A percentile compares a stretch with the other conserved stretches of the same genome.
These are phyloP conservation scores for Oryza punctata DNA, from an alignment of 176 grass and related monocot species.

Conservation along the genomic window DNA sequence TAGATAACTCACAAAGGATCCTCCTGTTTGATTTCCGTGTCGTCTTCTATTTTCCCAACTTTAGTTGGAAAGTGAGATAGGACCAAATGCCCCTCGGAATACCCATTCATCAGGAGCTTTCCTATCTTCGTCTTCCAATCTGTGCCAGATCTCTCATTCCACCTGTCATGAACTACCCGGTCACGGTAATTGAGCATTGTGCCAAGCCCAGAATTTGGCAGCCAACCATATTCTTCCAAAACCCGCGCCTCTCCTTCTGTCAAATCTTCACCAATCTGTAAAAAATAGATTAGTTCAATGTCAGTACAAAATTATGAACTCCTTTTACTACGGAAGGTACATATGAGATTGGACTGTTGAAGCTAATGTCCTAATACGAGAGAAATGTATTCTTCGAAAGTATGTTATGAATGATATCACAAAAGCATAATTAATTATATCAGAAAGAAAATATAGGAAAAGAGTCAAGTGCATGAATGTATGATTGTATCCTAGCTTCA, in stretches of 20 bases:
- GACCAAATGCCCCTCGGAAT: constrained; percentile 51
- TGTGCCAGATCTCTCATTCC: constrained; percentile 45
- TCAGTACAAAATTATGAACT: no score
- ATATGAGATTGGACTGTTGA: background rate
- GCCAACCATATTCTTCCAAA: constrained; percentile 81
- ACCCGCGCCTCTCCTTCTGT: constrained; percentile 65
- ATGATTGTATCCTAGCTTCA: background rate
- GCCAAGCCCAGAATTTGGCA: constrained; percentile 69
- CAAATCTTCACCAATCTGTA: constrained; percentile 74
- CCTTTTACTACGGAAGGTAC: background rate
- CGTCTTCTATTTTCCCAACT: constrained; percentile 31
- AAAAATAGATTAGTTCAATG: background rate
- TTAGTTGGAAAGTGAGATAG: constrained; percentile 43
- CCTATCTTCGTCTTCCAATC: constrained; percentile 88
- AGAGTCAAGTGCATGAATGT: background rate
- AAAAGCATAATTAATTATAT: background rate
- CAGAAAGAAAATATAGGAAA: background rate
- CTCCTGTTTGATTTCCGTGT: constrained; percentile 43
- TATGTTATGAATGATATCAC: background rate
- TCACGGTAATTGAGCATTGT: constrained; percentile 83
- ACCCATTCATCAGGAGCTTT: constrained; percentile 69
- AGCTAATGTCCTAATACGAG: background rate
- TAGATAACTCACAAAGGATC: constrained; percentile 34
- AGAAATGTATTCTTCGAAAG: background rate
- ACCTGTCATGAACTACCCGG: constrained; percentile 80